Evolutionary conservation across 169 alveolate species (phyloP), one percentile per base, ranked within the genome.

Genomic region (Plasmodium gaboni): DNA sequence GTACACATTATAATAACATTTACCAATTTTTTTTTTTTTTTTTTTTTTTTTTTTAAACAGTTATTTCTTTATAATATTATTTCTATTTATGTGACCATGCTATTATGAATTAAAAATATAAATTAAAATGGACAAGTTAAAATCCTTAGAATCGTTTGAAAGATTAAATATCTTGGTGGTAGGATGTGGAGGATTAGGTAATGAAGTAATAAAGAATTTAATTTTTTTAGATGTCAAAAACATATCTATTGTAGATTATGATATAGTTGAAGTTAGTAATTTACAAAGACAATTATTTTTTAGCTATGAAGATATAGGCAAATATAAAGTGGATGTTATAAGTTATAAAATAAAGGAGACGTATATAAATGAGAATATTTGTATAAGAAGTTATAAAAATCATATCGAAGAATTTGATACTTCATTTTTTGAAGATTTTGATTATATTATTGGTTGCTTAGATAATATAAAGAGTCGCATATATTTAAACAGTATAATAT

Each of bases 161-260:
- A 6, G 5, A 19, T 26, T 48, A 32, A 91, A 91, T 38, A 70
- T 91, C n/a, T 28, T 91, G 28, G 80, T 91, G 19, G 87, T 91
- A 1, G 94, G 94, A 17, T 89, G 93, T 12, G 94, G 94, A 1
- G 94, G 94, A 1, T 57, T 91, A 57, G 95, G 95, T 0, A 90
- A 93, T 51, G 95, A 93, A 60, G 87, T 93, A 13, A 63, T 93
- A 53, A 93, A 90, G 53, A 85, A 61, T 73, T 64, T 93, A 26
- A 88, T 88, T 24, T 24, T 78, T 22, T 42, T 44, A 10, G 87
- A 93, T 22, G 44, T 65, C 42, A 71, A 72, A 26, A 51, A 67
- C 19, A 89, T 93, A 38, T 53, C 94, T 2, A 71, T 93, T 10
- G 94, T 93, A 38, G 95, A 93, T 22, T 72, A 74, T 13, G 95